phyloP scores from a whole-genome alignment of 192 early-diverging fungal genomes.

The Coemansia sp. region DNA sequence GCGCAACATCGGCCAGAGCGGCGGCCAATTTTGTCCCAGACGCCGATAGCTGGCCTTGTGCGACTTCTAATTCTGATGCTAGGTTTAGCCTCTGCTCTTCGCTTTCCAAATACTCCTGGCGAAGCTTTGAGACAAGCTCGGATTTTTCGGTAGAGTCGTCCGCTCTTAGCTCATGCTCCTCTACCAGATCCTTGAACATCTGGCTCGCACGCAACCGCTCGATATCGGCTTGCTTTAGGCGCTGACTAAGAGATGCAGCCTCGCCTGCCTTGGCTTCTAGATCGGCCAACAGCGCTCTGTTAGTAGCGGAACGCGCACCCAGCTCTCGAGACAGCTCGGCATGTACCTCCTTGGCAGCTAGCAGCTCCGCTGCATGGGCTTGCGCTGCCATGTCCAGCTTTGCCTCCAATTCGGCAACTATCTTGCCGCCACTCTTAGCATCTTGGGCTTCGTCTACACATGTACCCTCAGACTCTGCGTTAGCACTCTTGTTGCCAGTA shows the following conservation, averaged over 20 bases:
- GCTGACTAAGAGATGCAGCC: slow-evolving; percentile 11
- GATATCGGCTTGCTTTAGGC: slow-evolving; percentile 9
- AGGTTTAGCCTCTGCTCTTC: slow-evolving; percentile 12
- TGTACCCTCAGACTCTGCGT: background rate
- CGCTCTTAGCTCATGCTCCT: slow-evolving; percentile 16
- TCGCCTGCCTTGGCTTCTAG: slow-evolving; percentile 15
- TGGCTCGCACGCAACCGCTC: slow-evolving; percentile 18
- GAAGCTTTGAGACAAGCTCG: slow-evolving; percentile 14
- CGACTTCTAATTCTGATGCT: slow-evolving; percentile 4
- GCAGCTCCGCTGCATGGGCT: slow-evolving; percentile 5
- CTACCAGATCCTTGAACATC: slow-evolving; percentile 19
- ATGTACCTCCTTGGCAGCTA: background rate
- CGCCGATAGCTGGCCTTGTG: background rate
- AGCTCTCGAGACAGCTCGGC: slow-evolving; percentile 5
- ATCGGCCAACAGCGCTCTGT: slow-evolving; percentile 14
- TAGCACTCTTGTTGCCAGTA: background rate
- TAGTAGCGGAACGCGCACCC: slow-evolving; percentile 1
- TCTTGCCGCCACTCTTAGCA: background rate
- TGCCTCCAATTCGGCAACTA: slow-evolving; percentile 15
- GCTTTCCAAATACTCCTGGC: slow-evolving; percentile 16
- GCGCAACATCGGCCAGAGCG: slow-evolving; percentile 33
- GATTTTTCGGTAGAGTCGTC: slow-evolving; percentile 9
- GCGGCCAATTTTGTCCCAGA: slow-evolving; percentile 29
- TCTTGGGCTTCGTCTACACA: background rate
- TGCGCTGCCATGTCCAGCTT: slow-evolving; percentile 2